These are phyloP conservation scores for Jaapia argillacea DNA, from an alignment of 768 basidiomycete species.

Conservation along the genomic window DNA sequence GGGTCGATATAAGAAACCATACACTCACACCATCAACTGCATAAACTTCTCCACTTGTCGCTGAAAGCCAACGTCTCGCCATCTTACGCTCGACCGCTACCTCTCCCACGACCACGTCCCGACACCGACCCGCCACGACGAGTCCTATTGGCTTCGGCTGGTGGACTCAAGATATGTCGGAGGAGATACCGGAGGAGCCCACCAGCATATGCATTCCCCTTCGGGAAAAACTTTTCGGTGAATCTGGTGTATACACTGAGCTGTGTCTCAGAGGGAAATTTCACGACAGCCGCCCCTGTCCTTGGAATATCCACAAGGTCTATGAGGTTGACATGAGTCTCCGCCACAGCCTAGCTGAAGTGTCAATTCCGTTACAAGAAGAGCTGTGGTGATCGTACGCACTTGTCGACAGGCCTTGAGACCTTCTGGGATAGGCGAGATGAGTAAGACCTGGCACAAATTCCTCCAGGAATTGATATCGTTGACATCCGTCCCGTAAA, in stretches of 20 bases:
- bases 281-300: background rate
- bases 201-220: conserved; percentile 4
- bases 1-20: too few relatives aligned
- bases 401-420: background rate
- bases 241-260: conserved; percentile 4
- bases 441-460: background rate
- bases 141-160: too few relatives aligned
- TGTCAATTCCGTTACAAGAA: too few relatives aligned
- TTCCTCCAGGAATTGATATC: background rate
- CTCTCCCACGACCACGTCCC: too few relatives aligned
- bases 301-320: conserved; percentile 8
- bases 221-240: conserved; percentile 1
- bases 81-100: too few relatives aligned
- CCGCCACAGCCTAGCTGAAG: conserved; percentile 6
- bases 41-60: too few relatives aligned
- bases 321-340: conserved; percentile 8
- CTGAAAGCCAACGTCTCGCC: too few relatives aligned
- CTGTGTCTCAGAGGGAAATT: background rate
- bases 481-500: background rate
- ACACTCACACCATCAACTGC: too few relatives aligned
- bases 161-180: conserved; percentile 4
- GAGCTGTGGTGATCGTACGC: too few relatives aligned
- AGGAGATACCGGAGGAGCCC: conserved; percentile 7
- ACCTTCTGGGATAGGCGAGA: background rate
- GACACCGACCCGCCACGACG: too few relatives aligned